A percentile compares a stretch with the other conserved stretches of the same genome.
Conservation (phyloP, 2,329 filamentous ascomycete genomes). For the Cordyceps militaris region DNA sequence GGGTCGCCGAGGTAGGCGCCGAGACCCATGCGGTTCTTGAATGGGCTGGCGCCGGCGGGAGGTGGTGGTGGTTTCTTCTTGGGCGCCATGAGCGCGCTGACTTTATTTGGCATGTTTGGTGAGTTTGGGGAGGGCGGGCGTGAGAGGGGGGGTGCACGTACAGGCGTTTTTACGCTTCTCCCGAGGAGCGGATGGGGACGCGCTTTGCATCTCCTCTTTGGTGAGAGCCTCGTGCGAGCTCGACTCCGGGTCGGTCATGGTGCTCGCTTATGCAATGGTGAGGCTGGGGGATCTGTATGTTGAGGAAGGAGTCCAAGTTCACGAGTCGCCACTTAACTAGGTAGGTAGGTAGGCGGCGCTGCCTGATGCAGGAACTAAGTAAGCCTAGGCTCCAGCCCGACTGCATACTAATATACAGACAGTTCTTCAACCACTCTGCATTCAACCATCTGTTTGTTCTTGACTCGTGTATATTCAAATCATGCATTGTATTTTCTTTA, state of each 20-base stretch:
- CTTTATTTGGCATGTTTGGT: constrained; percentile 16
- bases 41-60: constrained; percentile 24
- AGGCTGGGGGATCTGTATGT: not conserved
- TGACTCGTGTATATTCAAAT: not conserved
- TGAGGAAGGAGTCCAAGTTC: not conserved
- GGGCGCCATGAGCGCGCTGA: constrained; percentile 31
- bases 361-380: not conserved
- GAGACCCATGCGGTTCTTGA: constrained; percentile 53
- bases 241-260: constrained; percentile 22
- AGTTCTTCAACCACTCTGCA: not conserved
- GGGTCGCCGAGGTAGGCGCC: constrained; percentile 61
- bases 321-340: constrained; percentile 1
- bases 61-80: constrained; percentile 25
- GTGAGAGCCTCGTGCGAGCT: constrained; percentile 35
- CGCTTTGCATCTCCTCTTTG: constrained; percentile 31
- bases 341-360: too few relatives aligned
- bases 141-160: constrained; percentile 17
- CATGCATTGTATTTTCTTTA: not conserved
- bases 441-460: too few relatives aligned
- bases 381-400: not conserved
- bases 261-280: not conserved
- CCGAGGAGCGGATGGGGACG: constrained; percentile 20
- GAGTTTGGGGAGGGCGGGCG: not conserved
- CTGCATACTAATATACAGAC: too few relatives aligned
- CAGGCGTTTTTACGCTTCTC: constrained; percentile 34